phyloP scores from a whole-genome alignment of 495 filamentous ascomycete genomes.

The Tuber magnatum region DNA sequence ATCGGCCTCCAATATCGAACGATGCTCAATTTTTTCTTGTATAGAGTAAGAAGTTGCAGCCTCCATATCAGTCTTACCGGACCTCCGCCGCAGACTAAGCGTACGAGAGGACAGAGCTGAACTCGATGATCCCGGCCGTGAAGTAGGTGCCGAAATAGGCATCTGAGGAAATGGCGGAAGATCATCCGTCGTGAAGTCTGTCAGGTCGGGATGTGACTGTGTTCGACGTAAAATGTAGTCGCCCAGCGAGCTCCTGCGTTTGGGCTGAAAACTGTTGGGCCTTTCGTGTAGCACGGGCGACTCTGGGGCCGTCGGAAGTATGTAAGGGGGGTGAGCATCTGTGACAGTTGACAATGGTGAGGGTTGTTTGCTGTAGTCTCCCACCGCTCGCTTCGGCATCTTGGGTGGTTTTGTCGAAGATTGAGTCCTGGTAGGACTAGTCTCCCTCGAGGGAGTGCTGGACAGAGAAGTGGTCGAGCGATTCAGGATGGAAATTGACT shows the following conservation, averaged over 20 bases:
- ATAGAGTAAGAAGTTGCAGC: slow-evolving; percentile 21
- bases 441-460: slow-evolving; percentile 11
- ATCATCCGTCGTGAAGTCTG: slow-evolving; percentile 26
- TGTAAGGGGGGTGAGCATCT: slow-evolving; percentile 34
- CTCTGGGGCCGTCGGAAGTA: slow-evolving; percentile 16
- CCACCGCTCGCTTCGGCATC: slow-evolving; percentile 21
- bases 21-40: slow-evolving; percentile 38
- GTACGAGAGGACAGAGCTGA: slow-evolving; percentile 15
- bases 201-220: slow-evolving; percentile 33
- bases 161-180: slow-evolving; percentile 27
- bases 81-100: slow-evolving; percentile 26
- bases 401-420: slow-evolving; percentile 11
- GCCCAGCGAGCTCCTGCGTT: slow-evolving; percentile 22
- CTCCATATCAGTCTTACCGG: slow-evolving; percentile 13
- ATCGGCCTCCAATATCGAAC: slow-evolving; percentile 37
- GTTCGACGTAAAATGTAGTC: slow-evolving; percentile 31
- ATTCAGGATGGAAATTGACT: slow-evolving; percentile 15
- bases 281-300: slow-evolving; percentile 17
- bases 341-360: slow-evolving; percentile 35
- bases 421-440: slow-evolving; percentile 14
- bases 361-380: slow-evolving; percentile 35
- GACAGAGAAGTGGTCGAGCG: slow-evolving; percentile 4
- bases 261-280: slow-evolving; percentile 16
- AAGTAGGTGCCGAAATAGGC: slow-evolving; percentile 17
- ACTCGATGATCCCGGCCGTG: slow-evolving; percentile 17